Evolutionary conservation across 2,329 filamentous ascomycete genomes (phyloP), one percentile per base, ranked within the genome.

Genomic region (Cucurbitaria berberidis): DNA sequence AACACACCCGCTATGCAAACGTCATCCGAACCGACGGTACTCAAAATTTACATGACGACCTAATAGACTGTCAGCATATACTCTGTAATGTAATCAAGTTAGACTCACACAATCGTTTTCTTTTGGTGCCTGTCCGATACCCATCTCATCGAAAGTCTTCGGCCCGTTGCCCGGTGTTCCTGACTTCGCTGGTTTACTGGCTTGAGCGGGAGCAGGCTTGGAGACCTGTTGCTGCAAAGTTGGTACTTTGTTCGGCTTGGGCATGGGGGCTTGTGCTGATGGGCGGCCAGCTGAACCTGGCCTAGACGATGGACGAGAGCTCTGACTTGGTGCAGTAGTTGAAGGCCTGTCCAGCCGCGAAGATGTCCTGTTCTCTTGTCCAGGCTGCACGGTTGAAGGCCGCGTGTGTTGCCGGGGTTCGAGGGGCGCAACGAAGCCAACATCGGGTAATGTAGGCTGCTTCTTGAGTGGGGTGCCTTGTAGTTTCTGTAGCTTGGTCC

Each of bases 81-180:
- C 15, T 18, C 8, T 9, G 27, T 13, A 32, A 26, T 21, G 16
- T n/a, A 41, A 8, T 19, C 21, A 27, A 29, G 21, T 35, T 15
- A 15, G 30, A 80, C 84, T 80, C 86, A 97, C 93, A 80, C 93
- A 99, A 77, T 98, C 93, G 62, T 85, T 85, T n/a, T 96, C 90
- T 57, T 88, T 84, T 76, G 95, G 93, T 42, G 83, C 87, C 67
- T 87, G 84, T 6, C 92, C 91, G 65, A 99, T 93, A 34, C 95
- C 95, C 95, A 99, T 99, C 72, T 96, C 93, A 72, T 97, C 93
- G 74, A 99, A 99, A 0, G 95, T 98, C 66, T 95, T 91, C 1
- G 95, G 93, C 10, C 93, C 95, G 70, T 92, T 90, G 44, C 82
- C 83, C 27, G 84, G 80, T 40, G 74, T 55, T n/a, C 60, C 40